Evolutionary conservation across 495 filamentous ascomycete genomes (phyloP).

Genomic region (Sabuloglossum arenarium): DNA sequence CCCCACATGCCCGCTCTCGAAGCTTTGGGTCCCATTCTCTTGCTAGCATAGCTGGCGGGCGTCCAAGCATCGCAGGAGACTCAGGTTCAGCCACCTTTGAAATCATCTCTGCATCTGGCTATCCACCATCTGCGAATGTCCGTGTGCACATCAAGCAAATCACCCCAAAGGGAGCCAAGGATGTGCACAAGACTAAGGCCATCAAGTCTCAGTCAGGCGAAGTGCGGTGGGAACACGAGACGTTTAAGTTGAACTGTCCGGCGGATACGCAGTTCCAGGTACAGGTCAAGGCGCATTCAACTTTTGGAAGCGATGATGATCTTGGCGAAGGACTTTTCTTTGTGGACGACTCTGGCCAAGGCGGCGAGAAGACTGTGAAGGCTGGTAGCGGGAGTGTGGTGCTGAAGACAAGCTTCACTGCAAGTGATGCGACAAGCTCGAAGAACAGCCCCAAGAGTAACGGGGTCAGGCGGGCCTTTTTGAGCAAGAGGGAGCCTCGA

Average conservation of each 20-base stretch:
- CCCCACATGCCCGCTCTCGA: slow-evolving; percentile 38
- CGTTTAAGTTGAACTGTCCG: slow-evolving; percentile 53
- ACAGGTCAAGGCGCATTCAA: slow-evolving; percentile 61
- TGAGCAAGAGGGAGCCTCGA: not conserved
- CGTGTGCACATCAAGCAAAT: slow-evolving; percentile 54
- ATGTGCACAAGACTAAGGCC: slow-evolving; percentile 69
- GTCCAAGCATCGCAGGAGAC: slow-evolving; percentile 27
- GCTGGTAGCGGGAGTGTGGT: slow-evolving; percentile 47
- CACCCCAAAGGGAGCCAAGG: slow-evolving; percentile 43
- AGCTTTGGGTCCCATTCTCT: slow-evolving; percentile 44
- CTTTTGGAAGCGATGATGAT: slow-evolving; percentile 57
- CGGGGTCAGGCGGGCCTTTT: not conserved
- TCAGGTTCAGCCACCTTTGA: slow-evolving; percentile 63
- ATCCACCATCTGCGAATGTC: slow-evolving; percentile 55
- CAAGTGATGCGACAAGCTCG: not conserved
- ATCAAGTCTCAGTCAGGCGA: slow-evolving; percentile 33
- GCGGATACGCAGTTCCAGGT: slow-evolving; percentile 77
- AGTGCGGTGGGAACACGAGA: slow-evolving; percentile 50
- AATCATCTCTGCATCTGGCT: slow-evolving; percentile 60
- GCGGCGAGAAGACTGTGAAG: slow-evolving; percentile 49
- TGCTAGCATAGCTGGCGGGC: slow-evolving; percentile 29
- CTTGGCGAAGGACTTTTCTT: slow-evolving; percentile 78
- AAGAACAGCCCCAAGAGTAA: slow-evolving; percentile 1
- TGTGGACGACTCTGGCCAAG: slow-evolving; percentile 52
- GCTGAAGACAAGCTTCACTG: slow-evolving; percentile 42